phyloP scores from a whole-genome alignment of 805 yeast genomes.

The Naumovozyma baii region DNA sequence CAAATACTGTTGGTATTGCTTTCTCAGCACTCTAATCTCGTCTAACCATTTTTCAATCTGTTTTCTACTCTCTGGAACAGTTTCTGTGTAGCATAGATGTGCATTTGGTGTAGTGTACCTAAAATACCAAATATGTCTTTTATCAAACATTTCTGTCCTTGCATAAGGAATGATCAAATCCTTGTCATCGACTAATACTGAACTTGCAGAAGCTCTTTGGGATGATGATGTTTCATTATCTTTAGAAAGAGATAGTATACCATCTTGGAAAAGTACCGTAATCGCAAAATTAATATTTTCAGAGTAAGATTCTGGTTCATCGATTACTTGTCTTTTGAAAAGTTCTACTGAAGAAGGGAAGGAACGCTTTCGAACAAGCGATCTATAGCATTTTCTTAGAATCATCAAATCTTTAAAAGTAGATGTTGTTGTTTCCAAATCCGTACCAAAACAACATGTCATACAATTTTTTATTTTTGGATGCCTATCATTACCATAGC shows the following conservation, averaged over 20 bases:
- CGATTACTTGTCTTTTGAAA: slow-evolving; percentile 10
- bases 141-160: slow-evolving; percentile 7
- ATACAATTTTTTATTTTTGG: slow-evolving; percentile 18
- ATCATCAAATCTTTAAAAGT: slow-evolving; percentile 28
- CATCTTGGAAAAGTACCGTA: slow-evolving; percentile 13
- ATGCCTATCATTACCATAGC: slow-evolving; percentile 26
- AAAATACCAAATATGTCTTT: slow-evolving; percentile 14
- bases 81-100: slow-evolving; percentile 16
- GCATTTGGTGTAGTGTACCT: slow-evolving; percentile 10
- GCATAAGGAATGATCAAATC: slow-evolving; percentile 10
- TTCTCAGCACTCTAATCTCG: slow-evolving; percentile 10
- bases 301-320: slow-evolving; percentile 8
- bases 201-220: slow-evolving; percentile 6
- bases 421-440: slow-evolving; percentile 11
- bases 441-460: slow-evolving; percentile 18
- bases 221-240: slow-evolving; percentile 2
- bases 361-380: slow-evolving; percentile 13
- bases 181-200: slow-evolving; percentile 13
- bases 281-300: slow-evolving; percentile 10
- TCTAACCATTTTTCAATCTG: slow-evolving; percentile 17
- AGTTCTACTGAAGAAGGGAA: slow-evolving; percentile 15
- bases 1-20: slow-evolving; percentile 1
- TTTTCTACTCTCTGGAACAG: slow-evolving; percentile 9
- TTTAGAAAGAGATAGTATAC: slow-evolving; percentile 5
- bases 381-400: slow-evolving; percentile 29